A percentile compares a stretch with the other conserved stretches of the same genome.
Evolutionary conservation across 2,329 filamentous ascomycete genomes (phyloP).

Genomic region (Xenoacremonium recifei): DNA sequence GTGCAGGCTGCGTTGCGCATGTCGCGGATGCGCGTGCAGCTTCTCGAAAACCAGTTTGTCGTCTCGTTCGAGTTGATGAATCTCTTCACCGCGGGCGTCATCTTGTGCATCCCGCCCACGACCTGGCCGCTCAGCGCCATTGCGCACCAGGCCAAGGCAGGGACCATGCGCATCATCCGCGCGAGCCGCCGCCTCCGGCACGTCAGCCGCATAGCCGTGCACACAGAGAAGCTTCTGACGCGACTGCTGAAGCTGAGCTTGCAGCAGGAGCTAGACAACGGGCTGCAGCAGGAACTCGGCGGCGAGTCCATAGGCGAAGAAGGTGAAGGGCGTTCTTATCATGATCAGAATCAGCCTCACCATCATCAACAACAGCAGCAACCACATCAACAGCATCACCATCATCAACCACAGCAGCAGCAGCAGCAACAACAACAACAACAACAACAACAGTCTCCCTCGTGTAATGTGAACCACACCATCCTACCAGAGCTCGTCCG

Average conservation of each 20-base stretch:
- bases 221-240: neutral
- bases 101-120: neutral
- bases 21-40: neutral
- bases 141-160: neutral
- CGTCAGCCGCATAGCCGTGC: neutral
- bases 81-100: neutral
- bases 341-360: neutral
- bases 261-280: neutral
- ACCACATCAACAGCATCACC: no score
- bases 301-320: neutral
- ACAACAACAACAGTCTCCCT: no score
- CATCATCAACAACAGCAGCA: neutral
- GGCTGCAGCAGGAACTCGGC: neutral
- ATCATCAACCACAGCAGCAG: no score
- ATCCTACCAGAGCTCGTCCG: no score
- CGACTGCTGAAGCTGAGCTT: neutral
- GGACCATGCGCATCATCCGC: neutral
- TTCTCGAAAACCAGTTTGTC: neutral
- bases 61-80: neutral
- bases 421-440: no score
- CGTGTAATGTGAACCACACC: no score
- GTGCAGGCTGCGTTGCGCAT: neutral
- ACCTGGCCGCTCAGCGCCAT: neutral
- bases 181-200: neutral
- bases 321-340: neutral